phyloP scores from a whole-genome alignment of 768 basidiomycete genomes.

The Fistulinella prunicolor region DNA sequence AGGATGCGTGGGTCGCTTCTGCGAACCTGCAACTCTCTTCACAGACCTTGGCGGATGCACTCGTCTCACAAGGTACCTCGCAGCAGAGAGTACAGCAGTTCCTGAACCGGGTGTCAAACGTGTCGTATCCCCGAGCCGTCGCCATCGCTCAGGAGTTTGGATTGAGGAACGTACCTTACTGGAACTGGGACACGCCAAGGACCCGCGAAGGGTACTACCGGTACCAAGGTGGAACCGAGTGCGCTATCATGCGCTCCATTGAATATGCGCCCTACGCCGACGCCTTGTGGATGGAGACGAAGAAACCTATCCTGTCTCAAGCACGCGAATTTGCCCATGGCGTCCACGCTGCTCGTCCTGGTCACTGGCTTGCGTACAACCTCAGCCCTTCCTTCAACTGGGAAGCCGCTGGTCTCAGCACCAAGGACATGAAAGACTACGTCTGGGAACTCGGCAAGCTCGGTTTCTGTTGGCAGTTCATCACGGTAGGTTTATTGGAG shows the following conservation, averaged over 20 bases:
- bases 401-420: conserved; percentile 88
- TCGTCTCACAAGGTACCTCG: conserved; percentile 55
- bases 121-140: conserved; percentile 67
- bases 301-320: conserved; percentile 88
- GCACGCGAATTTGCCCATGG: conserved; percentile 90
- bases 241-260: conserved; percentile 86
- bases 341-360: conserved; percentile 76
- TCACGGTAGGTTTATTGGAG: conserved; percentile 63
- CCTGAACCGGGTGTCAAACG: conserved; percentile 56
- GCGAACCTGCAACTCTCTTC: conserved; percentile 83
- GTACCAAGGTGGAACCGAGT: conserved; percentile 95
- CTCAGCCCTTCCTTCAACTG: conserved; percentile 92
- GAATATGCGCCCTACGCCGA: conserved; percentile 95
- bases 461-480: conserved; percentile 99
- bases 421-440: conserved; percentile 81
- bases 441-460: conserved; percentile 94
- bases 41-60: conserved; percentile 63
- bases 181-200: conserved; percentile 93
- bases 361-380: conserved; percentile 97
- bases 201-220: conserved; percentile 97
- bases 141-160: conserved; percentile 80
- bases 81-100: conserved; percentile 57
- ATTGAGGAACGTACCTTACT: conserved; percentile 71
- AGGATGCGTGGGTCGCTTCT: conserved; percentile 80
- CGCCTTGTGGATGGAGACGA: conserved; percentile 95